Conservation (phyloP, 768 basidiomycete genomes). For the Phaffia tasmanica region DNA sequence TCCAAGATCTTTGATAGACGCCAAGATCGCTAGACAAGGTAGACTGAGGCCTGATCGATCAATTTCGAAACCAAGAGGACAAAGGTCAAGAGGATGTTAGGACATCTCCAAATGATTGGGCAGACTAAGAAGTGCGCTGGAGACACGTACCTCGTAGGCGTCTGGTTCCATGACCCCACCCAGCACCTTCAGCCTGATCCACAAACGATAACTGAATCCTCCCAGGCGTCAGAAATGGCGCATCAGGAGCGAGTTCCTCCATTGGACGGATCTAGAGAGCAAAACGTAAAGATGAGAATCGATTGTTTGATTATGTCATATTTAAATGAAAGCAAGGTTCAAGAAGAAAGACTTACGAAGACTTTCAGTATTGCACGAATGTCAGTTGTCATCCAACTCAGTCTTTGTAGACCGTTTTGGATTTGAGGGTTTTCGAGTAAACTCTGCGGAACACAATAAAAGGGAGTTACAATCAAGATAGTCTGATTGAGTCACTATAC, state of each 20-base stretch:
- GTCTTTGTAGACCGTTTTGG: constrained; percentile 8
- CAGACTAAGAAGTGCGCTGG: neutral
- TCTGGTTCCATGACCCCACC: constrained; percentile 30
- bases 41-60: constrained; percentile 50
- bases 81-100: neutral
- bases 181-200: constrained; percentile 50
- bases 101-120: neutral
- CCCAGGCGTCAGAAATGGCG: constrained; percentile 48
- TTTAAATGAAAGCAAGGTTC: neutral
- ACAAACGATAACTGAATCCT: constrained; percentile 43
- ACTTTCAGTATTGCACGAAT: constrained; percentile 46
- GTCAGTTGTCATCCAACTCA: constrained; percentile 17
- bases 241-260: constrained; percentile 41
- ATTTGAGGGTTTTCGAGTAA: constrained; percentile 42
- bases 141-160: constrained; percentile 41
- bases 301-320: neutral
- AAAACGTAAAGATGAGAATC: constrained; percentile 6
- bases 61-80: neutral
- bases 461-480: neutral
- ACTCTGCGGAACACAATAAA: constrained; percentile 47
- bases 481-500: constrained; percentile 35
- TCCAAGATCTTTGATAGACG: constrained; percentile 67
- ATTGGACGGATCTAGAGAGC: constrained; percentile 29
- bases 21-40: constrained; percentile 51
- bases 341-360: constrained; percentile 45